Percentiles rank a stretch among this genome's conserved stretches.
Evolutionary conservation across 495 filamentous ascomycete genomes (phyloP).

Genomic region (Annulohypoxylon stygium): DNA sequence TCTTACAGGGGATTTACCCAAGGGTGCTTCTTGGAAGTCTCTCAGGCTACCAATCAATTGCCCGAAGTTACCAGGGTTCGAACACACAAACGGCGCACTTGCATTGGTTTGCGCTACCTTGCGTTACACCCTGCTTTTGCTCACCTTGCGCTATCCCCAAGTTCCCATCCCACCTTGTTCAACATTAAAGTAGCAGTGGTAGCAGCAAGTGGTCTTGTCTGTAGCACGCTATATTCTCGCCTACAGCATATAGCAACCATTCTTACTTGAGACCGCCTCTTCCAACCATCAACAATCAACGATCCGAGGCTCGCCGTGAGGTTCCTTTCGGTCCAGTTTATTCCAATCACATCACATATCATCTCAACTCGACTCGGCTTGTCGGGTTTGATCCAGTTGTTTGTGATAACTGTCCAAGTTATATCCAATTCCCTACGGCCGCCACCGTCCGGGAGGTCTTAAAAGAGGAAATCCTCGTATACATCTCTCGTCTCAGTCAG

Average conservation of each 20-base stretch:
- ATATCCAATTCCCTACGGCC: conserved; percentile 12
- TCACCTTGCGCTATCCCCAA: conserved; percentile 40
- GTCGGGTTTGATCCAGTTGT: conserved; percentile 26
- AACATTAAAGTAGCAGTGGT: not conserved
- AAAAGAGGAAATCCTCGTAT: conserved; percentile 41
- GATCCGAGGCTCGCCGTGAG: conserved; percentile 24
- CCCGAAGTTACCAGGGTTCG: conserved; percentile 30
- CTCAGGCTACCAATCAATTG: conserved; percentile 41
- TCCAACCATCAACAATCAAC: conserved; percentile 5
- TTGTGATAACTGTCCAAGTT: conserved; percentile 14
- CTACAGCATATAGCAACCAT: not conserved
- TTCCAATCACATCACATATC: not conserved
- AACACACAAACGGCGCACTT: conserved; percentile 44
- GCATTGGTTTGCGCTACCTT: conserved; percentile 38
- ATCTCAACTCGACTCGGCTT: conserved; percentile 16
- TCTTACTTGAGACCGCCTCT: conserved; percentile 35
- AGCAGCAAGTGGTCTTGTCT: not conserved
- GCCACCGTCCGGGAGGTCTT: conserved; percentile 10
- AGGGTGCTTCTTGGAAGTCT: conserved; percentile 31
- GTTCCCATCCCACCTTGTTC: conserved; percentile 16
- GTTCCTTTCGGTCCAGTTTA: conserved; percentile 25
- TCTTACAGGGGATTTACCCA: conserved; percentile 29
- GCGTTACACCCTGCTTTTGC: conserved; percentile 35
- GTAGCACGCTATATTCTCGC: not conserved
- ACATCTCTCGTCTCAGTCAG: conserved; percentile 10